phyloP scores from a whole-genome alignment of 2,329 filamentous ascomycete species.

The Trichoderma asperellum region DNA sequence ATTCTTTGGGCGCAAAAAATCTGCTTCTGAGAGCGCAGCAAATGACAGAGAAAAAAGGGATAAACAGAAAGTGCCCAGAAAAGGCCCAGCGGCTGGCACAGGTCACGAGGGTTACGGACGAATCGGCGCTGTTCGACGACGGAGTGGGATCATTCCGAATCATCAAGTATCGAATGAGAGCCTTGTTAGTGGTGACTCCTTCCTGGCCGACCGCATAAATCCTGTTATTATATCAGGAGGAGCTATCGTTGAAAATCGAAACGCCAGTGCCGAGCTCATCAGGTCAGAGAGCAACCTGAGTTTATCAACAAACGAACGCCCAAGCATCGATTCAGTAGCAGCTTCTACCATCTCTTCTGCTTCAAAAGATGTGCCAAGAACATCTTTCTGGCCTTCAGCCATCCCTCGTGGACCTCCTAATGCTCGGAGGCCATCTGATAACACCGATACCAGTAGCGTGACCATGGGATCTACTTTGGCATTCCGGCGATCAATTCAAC shows the following conservation, averaged over 20 bases:
- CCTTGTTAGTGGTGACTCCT: constrained; percentile 56
- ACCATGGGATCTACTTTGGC: constrained; percentile 57
- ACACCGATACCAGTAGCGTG: constrained; percentile 57
- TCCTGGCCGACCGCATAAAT: constrained; percentile 64
- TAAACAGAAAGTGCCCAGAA: constrained; percentile 51
- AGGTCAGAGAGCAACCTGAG: constrained; percentile 58
- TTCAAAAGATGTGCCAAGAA: constrained; percentile 47
- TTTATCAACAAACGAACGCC: constrained; percentile 42
- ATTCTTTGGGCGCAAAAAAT: constrained; percentile 75
- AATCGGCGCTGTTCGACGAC: constrained; percentile 62
- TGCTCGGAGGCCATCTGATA: constrained; percentile 56
- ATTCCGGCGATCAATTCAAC: constrained; percentile 59
- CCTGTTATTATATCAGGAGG: constrained; percentile 70
- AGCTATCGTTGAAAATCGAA: constrained; percentile 63
- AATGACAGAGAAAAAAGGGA: constrained; percentile 52
- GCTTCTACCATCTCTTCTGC: constrained; percentile 48
- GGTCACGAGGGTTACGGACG: constrained; percentile 86
- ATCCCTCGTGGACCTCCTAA: constrained; percentile 46
- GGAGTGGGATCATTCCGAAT: constrained; percentile 63
- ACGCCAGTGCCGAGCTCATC: constrained; percentile 53
- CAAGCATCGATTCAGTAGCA: constrained; percentile 48
- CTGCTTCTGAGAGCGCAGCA: constrained; percentile 53
- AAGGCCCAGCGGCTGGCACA: constrained; percentile 88
- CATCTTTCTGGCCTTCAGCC: constrained; percentile 59
- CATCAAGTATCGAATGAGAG: constrained; percentile 57